Evolutionary conservation across 2,329 filamentous ascomycete genomes (phyloP), one percentile per base, ranked within the genome.

Genomic region (Penicillium sp.): DNA sequence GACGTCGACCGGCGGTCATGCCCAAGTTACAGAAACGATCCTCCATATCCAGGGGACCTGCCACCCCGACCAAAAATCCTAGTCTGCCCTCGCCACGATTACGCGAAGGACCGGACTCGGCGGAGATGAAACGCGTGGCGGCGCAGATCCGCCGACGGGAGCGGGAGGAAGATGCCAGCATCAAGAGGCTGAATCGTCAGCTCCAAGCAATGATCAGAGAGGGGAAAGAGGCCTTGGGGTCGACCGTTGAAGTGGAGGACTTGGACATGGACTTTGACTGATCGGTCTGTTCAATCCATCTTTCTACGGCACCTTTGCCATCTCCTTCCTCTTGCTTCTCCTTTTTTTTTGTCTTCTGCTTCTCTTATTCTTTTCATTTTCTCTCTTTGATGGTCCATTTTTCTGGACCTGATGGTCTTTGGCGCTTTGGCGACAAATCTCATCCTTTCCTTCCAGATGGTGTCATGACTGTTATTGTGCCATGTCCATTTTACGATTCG

Each of bases 121-220:
- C 62, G 12, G 88, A 95, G 60, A 87, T 88, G 5, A 84, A 85
- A 62, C 79, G 80, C 39, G 81, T 90, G 47, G 83, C 88, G 5
- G 83, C 83, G n/a, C 79, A 82, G 62, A 80, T 85, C 55, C 76
- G 83, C 25, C 80, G 81, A 43, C 86, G 87, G 49, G 89, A 95
- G 59, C 77, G 83, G 39, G 84, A 90, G 58, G 80, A 87, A 6
- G 90, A 97, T 58, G 81, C 84, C 38, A 83, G 85, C 45, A 85
- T 97, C 58, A 83, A 82, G 42, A 81, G 85, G 26, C 83, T 97
- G 68, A 94, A 93, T 64, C 77, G 81, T 41, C 82, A 86, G 58
- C 73, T 97, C 41, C 81, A 86, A 62, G 86, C 84, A 32, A 89
- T 98, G 86, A 94, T 98, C 46, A 78, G 84, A 2, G 85, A 97